Base-by-base conservation (phyloP, 1,284 basidiomycete species). In the Trametes hirsuta region DNA sequence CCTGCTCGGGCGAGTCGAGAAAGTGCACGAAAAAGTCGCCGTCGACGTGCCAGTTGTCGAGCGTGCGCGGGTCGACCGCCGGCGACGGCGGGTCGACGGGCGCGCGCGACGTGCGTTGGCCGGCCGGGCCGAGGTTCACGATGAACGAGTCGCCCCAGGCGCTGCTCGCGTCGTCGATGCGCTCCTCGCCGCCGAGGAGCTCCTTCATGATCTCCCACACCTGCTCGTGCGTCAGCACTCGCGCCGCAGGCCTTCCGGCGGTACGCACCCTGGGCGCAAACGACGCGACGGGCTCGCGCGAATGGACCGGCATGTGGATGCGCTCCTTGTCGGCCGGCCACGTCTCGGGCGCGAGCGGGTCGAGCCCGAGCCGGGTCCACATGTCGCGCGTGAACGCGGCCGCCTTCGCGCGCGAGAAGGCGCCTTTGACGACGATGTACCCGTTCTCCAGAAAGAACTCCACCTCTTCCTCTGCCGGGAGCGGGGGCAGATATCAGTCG, bases 11-110 rank as follows among this genome's bases (percentile, higher is more conserved):
- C 18, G 84, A 85, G 68, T 86, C 84, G 52, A 87, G 78, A 70
- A 77, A 87, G 71, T 86, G 84, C 40, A 84, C 79, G 70, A 86
- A 86, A 69, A 86, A 86, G 67, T 87, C 85, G 36, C 84, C 85
- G 70, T 86, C 84, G 49, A 85, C 82, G 69, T 87, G 84, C 84
- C 84, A 87, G 65, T 85, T 85, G 62, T 79, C 78, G 58, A 86
- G 70, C 59, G 82, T 77, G 55, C 71, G 66, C 6, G 81, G 81
- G 25, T 30, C 49, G 39, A 39, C 39, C 24, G 40, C 4, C 14
- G 39, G 39, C 39, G 39, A 2, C 14, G 39, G 39, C 24, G 22
- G 24, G 49, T 39, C 48, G 73, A 70, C 40, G 76, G 68, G 11
- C 62, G 61, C 46, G 72, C 68, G 30, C 30, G 30, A 30, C 30